Conservation (phyloP, 139 green algal genomes). For the Volvox africanus region DNA sequence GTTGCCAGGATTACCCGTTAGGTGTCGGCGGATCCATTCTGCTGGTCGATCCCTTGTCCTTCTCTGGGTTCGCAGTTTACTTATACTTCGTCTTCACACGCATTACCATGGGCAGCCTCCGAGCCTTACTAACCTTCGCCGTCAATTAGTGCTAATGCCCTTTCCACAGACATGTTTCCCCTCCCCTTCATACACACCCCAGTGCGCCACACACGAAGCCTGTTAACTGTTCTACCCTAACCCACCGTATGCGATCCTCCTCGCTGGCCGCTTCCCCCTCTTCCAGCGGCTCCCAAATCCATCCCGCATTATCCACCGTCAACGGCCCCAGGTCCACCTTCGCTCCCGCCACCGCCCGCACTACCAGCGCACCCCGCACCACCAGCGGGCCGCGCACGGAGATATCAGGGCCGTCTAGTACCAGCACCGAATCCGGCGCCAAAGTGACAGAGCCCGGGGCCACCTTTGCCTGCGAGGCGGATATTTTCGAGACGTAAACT, state of each 20-base stretch:
- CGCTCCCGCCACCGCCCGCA: slow-evolving; percentile 70
- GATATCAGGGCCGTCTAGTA: slow-evolving; percentile 82
- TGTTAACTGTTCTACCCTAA: background rate
- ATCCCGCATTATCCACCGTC: slow-evolving; percentile 86
- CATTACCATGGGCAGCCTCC: too few species aligned
- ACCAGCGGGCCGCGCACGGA: slow-evolving; percentile 60
- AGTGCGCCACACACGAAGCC: too few species aligned
- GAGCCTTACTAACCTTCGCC: too few species aligned
- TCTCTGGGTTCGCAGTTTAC: too few species aligned
- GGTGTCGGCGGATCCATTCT: too few species aligned
- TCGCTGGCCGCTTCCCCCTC: slow-evolving; percentile 64
- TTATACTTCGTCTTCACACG: too few species aligned
- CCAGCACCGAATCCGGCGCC: slow-evolving; percentile 62
- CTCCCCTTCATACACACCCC: too few species aligned
- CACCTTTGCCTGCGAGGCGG: slow-evolving; percentile 61
- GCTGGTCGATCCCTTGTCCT: too few species aligned
- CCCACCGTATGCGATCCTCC: slow-evolving; percentile 77
- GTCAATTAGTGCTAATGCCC: too few species aligned
- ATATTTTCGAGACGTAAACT: background rate
- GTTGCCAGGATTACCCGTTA: too few species aligned
- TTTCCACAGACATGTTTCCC: too few species aligned
- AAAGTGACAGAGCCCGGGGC: slow-evolving; percentile 63
- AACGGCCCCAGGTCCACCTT: slow-evolving; percentile 71
- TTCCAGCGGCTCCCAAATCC: slow-evolving; percentile 78
- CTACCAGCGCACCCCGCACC: slow-evolving; percentile 85